Percentiles rank a stretch among this genome's conserved stretches.
Evolutionary conservation across 768 basidiomycete species (phyloP).

Genomic region (Pulveroboletus sp.): DNA sequence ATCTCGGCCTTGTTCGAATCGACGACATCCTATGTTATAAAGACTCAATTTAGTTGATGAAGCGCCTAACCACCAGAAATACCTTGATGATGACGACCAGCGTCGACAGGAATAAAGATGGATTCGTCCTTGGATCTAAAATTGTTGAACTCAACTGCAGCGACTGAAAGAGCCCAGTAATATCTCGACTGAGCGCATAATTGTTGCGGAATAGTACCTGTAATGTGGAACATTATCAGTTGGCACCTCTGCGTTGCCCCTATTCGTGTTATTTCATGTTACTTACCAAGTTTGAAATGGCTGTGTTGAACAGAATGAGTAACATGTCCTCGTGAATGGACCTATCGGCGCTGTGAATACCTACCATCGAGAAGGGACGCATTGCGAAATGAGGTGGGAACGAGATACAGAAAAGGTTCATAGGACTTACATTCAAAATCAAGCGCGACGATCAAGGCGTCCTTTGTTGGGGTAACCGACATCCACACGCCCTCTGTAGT

Average conservation of each 20-base stretch:
- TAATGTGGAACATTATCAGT: slow-evolving; percentile 3
- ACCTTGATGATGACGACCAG: slow-evolving; percentile 58
- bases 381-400: no score
- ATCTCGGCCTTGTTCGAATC: slow-evolving; percentile 58
- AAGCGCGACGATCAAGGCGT: slow-evolving; percentile 50
- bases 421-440: slow-evolving; percentile 53
- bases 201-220: slow-evolving; percentile 65
- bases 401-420: no score
- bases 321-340: slow-evolving; percentile 61
- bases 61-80: no score
- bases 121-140: slow-evolving; percentile 54
- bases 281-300: slow-evolving; percentile 56
- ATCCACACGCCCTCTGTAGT: slow-evolving; percentile 68
- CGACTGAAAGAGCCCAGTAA: slow-evolving; percentile 55
- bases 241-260: no score
- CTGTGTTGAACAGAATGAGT: slow-evolving; percentile 60
- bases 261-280: no score
- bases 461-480: slow-evolving; percentile 57
- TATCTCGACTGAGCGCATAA: slow-evolving; percentile 58
- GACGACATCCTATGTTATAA: slow-evolving; percentile 42
- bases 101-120: slow-evolving; percentile 52
- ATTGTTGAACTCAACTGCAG: slow-evolving; percentile 54
- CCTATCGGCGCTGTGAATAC: slow-evolving; percentile 59
- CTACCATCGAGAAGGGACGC: slow-evolving; percentile 23
- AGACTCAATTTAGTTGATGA: no score